A percentile compares a stretch with the other conserved stretches of the same genome.
Conservation (phyloP, 768 basidiomycete species). For the Boletus fagicola region DNA sequence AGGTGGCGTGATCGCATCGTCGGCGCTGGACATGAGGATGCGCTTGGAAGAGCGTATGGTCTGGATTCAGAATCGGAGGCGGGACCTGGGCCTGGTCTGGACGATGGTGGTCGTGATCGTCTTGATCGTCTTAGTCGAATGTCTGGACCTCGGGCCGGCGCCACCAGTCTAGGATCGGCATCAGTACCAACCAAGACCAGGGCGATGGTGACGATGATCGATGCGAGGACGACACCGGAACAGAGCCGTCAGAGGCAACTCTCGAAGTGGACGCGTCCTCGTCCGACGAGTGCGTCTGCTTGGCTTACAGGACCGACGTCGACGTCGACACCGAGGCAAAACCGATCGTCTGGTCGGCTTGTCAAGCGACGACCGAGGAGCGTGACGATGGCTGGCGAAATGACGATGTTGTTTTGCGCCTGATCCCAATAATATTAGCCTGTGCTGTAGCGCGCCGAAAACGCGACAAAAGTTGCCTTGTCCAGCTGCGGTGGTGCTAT, state of each 20-base stretch:
- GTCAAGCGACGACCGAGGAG: slow-evolving; percentile 11
- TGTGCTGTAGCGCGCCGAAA: background rate
- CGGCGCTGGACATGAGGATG: background rate
- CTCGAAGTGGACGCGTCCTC: background rate
- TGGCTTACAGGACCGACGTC: slow-evolving; percentile 1
- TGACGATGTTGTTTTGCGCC: background rate
- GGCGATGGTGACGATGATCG: background rate
- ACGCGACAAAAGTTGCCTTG: too few species aligned
- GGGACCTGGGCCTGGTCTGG: background rate
- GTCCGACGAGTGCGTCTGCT: slow-evolving; percentile 1
- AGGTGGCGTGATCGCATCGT: slow-evolving; percentile 12
- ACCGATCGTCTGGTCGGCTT: slow-evolving; percentile 3
- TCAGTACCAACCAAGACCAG: background rate
- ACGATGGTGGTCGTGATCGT: background rate
- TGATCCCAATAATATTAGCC: background rate
- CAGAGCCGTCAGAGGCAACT: background rate
- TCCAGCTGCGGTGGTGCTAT: background rate
- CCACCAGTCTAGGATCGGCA: slow-evolving; percentile 9
- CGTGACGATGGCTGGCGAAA: background rate
- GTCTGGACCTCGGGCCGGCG: slow-evolving; percentile 13
- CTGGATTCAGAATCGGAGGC: background rate
- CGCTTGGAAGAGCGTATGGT: background rate
- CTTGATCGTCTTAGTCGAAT: background rate
- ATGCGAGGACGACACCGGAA: background rate
- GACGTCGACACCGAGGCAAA: slow-evolving; percentile 2